phyloP scores from a whole-genome alignment of 257 asterid genomes.

The Ocimum tenuiflorum region DNA sequence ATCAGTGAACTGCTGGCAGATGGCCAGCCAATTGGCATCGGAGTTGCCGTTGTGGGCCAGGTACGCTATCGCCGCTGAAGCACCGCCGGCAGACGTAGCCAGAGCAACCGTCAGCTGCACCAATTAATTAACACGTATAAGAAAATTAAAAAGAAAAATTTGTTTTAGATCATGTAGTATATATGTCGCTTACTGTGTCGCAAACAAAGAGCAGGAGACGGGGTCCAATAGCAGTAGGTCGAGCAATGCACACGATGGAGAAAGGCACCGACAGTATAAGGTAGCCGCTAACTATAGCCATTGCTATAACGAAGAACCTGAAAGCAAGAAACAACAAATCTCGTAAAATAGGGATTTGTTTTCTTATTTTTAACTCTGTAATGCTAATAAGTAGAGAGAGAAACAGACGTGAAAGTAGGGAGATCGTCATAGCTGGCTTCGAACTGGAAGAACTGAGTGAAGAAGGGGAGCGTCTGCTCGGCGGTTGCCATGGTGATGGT shows the following conservation, averaged over 20 bases:
- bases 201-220: conserved; percentile 36
- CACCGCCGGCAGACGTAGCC: conserved; percentile 48
- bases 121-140: too few species aligned
- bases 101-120: conserved; percentile 38
- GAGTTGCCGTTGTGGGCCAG: conserved; percentile 61
- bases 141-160: too few species aligned
- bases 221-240: conserved; percentile 33
- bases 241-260: conserved; percentile 49
- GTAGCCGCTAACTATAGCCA: conserved; percentile 52
- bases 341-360: too few species aligned
- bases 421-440: conserved; percentile 77
- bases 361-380: too few species aligned
- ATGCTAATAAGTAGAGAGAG: too few species aligned
- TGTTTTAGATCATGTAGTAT: too few species aligned
- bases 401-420: conserved; percentile 63
- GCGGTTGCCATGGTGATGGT: conserved; percentile 69
- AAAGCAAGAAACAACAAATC: not conserved
- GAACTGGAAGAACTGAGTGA: conserved; percentile 92
- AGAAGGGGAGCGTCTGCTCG: conserved; percentile 83
- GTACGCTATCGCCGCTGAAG: conserved; percentile 64
- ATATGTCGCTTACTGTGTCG: conserved; percentile 77
- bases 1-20: conserved; percentile 53
- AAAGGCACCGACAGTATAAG: conserved; percentile 64
- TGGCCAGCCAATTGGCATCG: conserved; percentile 56
- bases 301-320: conserved; percentile 70